These are phyloP conservation scores for Boechera divaricarpa DNA, from an alignment of 345 rosid genomes.

Conservation along the genomic window DNA sequence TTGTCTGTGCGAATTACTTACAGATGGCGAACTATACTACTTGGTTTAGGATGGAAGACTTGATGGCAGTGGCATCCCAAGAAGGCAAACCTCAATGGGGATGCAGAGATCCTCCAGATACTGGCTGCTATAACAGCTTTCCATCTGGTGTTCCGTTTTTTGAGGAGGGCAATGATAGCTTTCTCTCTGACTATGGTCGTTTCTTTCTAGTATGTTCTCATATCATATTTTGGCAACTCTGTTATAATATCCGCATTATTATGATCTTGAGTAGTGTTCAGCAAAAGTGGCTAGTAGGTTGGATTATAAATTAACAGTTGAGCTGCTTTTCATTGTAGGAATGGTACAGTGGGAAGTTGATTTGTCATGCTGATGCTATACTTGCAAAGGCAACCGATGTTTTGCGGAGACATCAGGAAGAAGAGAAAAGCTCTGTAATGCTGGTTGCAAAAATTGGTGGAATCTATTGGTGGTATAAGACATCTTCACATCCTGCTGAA, in stretches of 20 bases:
- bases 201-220: slow-evolving; percentile 64
- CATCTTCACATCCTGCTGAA: slow-evolving; percentile 65
- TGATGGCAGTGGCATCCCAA: slow-evolving; percentile 66
- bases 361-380: slow-evolving; percentile 74
- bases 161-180: slow-evolving; percentile 68
- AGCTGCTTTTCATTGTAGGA: slow-evolving; percentile 51
- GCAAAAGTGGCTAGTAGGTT: slow-evolving; percentile 24
- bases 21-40: slow-evolving; percentile 27
- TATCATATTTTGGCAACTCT: slow-evolving; percentile 23
- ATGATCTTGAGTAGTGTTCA: slow-evolving; percentile 22
- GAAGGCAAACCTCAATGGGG: slow-evolving; percentile 74
- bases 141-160: slow-evolving; percentile 65
- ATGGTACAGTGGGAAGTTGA: slow-evolving; percentile 76
- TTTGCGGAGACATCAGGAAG: slow-evolving; percentile 56
- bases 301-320: slow-evolving; percentile 9
- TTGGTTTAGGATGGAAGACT: slow-evolving; percentile 66
- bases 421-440: slow-evolving; percentile 50
- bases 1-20: slow-evolving; percentile 19
- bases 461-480: slow-evolving; percentile 74
- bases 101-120: slow-evolving; percentile 59
- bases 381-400: slow-evolving; percentile 64
- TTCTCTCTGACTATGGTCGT: slow-evolving; percentile 72
- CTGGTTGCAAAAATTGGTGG: slow-evolving; percentile 72
- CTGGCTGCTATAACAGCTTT: slow-evolving; percentile 69
- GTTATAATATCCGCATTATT: neutral